Conservation (phyloP, 2,329 filamentous ascomycete species). For the Cladosporium sp. region DNA sequence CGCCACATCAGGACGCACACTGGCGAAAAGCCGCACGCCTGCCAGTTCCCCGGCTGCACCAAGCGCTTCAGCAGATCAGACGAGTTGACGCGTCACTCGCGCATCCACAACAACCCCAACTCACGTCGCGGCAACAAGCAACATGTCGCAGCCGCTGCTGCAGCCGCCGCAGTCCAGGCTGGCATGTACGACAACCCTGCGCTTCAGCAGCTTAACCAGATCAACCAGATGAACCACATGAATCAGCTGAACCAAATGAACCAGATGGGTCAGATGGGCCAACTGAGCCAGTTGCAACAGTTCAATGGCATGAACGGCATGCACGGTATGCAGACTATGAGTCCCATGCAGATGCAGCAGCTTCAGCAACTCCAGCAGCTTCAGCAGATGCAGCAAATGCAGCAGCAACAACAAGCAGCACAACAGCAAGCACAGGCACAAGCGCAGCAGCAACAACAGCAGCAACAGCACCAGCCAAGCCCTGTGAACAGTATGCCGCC, state of each 20-base stretch:
- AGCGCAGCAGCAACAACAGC: constrained; percentile 16
- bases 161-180: constrained; percentile 53
- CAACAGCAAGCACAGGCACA: constrained; percentile 22
- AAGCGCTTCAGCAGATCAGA: constrained; percentile 97
- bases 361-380: constrained; percentile 19
- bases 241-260: constrained; percentile 74
- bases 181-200: constrained; percentile 53
- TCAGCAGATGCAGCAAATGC: constrained; percentile 19
- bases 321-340: constrained; percentile 22
- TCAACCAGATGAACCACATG: constrained; percentile 77
- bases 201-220: constrained; percentile 49
- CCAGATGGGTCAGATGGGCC: constrained; percentile 26
- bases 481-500: constrained; percentile 70
- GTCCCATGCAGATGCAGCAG: constrained; percentile 19
- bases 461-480: constrained; percentile 19
- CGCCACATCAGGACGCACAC: constrained; percentile 95
- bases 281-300: constrained; percentile 29
- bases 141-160: constrained; percentile 60
- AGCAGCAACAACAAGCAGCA: constrained; percentile 16
- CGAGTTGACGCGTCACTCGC: constrained; percentile 92
- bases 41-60: constrained; percentile 91
- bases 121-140: constrained; percentile 90
- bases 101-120: constrained; percentile 99
- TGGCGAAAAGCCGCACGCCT: constrained; percentile 96
- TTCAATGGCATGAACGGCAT: constrained; percentile 28